Conservation (phyloP, 768 basidiomycete species). For the Lenzites betulinus region DNA sequence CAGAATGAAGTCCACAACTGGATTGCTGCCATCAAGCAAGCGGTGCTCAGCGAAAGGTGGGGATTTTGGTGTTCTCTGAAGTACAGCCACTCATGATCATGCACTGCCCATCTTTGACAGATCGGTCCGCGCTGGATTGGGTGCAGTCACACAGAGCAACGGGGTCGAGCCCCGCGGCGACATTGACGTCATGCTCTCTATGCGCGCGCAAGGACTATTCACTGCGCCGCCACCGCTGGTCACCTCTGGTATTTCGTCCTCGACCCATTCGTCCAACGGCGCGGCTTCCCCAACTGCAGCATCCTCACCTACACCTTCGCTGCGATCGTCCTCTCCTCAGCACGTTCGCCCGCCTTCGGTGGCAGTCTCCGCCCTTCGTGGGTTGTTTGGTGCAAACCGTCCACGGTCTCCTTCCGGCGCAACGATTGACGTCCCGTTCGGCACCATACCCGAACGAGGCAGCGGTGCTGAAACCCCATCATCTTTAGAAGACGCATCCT, state of each 20-base stretch:
- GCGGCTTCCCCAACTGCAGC: slow-evolving; percentile 34
- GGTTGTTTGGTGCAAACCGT: slow-evolving; percentile 52
- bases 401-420: slow-evolving; percentile 55
- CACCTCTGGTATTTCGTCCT: background rate
- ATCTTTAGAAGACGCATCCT: slow-evolving; percentile 54
- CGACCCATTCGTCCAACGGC: background rate
- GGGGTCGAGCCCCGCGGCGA: slow-evolving; percentile 72
- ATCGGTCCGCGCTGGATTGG: slow-evolving; percentile 68
- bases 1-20: slow-evolving; percentile 67
- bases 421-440: slow-evolving; percentile 20
- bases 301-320: slow-evolving; percentile 27
- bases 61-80: slow-evolving; percentile 3
- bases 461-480: slow-evolving; percentile 30
- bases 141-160: slow-evolving; percentile 42
- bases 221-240: slow-evolving; percentile 33
- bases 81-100: slow-evolving; percentile 15
- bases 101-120: slow-evolving; percentile 36
- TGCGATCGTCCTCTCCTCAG: slow-evolving; percentile 25
- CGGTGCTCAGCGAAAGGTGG: slow-evolving; percentile 72
- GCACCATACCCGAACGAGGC: slow-evolving; percentile 31
- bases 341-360: slow-evolving; percentile 17
- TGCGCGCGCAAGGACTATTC: slow-evolving; percentile 67
- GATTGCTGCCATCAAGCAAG: slow-evolving; percentile 74
- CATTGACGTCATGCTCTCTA: slow-evolving; percentile 82
- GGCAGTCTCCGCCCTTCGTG: slow-evolving; percentile 60